Conservation (phyloP, 208 protist genomes). For the Trypanosoma platydactyli region DNA sequence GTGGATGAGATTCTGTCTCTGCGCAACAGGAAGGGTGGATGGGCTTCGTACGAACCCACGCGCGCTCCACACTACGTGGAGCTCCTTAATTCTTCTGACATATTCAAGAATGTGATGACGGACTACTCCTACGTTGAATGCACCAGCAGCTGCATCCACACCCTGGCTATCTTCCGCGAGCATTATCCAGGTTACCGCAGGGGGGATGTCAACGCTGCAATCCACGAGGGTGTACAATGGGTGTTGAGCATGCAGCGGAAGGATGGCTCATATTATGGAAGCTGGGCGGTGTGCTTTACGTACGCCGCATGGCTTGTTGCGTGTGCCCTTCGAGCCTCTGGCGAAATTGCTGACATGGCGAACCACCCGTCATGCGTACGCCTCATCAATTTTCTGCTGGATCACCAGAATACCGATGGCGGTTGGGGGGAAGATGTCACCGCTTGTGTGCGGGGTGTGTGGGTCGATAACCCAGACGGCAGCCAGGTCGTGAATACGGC, state of each 20-base stretch:
- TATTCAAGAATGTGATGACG: conserved; percentile 98
- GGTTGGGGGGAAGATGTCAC: conserved; percentile 96
- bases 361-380: conserved; percentile 72
- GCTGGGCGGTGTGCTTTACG: conserved; percentile 98
- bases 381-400: conserved; percentile 90
- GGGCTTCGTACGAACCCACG: conserved; percentile 95
- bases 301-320: conserved; percentile 97
- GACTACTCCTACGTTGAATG: conserved; percentile 98
- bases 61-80: conserved; percentile 91
- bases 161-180: conserved; percentile 90
- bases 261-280: conserved; percentile 94
- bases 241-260: conserved; percentile 87
- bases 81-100: conserved; percentile 94
- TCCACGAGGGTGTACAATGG: conserved; percentile 85
- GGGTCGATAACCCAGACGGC: conserved; percentile 78
- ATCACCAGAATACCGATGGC: conserved; percentile 93
- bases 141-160: conserved; percentile 94
- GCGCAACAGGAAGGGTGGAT: conserved; percentile 92
- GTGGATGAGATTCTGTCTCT: conserved; percentile 96
- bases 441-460: conserved; percentile 87
- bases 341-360: conserved; percentile 75
- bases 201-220: conserved; percentile 86
- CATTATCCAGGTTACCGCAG: conserved; percentile 88
- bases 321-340: conserved; percentile 83
- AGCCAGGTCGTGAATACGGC: conserved; percentile 96